Base-by-base conservation (phyloP, 306 rosid species). In the Rosa lucieae region DNA sequence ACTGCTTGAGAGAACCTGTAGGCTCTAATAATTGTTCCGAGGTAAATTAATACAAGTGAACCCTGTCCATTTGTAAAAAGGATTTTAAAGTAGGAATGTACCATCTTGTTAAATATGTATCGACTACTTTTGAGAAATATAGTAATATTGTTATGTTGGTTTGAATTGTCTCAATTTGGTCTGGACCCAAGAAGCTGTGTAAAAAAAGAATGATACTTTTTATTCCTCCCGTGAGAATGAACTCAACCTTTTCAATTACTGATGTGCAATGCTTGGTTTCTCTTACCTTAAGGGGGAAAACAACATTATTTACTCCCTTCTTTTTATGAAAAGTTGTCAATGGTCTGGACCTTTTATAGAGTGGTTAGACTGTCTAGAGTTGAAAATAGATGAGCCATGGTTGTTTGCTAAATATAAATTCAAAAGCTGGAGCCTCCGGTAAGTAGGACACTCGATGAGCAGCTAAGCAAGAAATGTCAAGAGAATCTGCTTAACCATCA, bases 1-100 rank as follows among this genome's bases (percentile, higher is more conserved):
- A 52, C 75, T 95, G 99, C 89, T 85, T 92, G 89, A 90, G 89
- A 82, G 99, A 95, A 82, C 98, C 99, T 0, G 93, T 92, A 32
- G 95, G 92, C 44, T 83, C 95, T 40, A 86, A 73, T 80, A 95
- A 90, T 83, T 95, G 99, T 85, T 91, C 99, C 15, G 96, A 91
- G 85, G 90, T 95, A 76, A 91, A 91, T 67, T 94, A 86, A 81
- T 77, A 52, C 67, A 76, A 56, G 39, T 62, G 48, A 69, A 6
- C 56, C 62, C 70, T 51, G 73, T 74, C 79, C 75, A 74, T 55
- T 65, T 73, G 66, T 77, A 37, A 67, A 52, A 52, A 53, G 39
- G 62, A 66, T 44, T 65, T 44, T 67, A 58, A 47, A 21, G 47
- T 65, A 66, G 43, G 26, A 11, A 49, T 48, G 65, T 67, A 46